Evolutionary conservation across 257 asterid species (phyloP), one percentile per base, ranked within the genome.

Genomic region (Handroanthus guayacan): DNA sequence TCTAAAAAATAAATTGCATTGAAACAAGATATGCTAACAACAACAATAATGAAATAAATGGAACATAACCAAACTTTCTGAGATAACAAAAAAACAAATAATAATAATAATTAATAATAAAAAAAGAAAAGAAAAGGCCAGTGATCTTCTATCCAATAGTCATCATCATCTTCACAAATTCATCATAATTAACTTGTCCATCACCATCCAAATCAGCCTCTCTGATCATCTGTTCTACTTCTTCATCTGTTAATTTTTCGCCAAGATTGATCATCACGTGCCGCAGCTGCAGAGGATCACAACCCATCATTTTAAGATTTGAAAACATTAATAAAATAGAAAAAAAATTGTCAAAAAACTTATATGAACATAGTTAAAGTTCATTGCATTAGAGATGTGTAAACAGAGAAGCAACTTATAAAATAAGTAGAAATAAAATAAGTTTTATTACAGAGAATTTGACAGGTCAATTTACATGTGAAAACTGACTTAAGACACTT

Each of bases 171-270:
- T 83, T 86, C 66, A 83, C 90, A 77, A 86, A 86, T 25, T 86
- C 87, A 69, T 86, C 90, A 62, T 73, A 86, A 58, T 82, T 78
- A 67, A 86, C 87, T 78, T 83, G 90, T 31, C 90, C 90, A 79
- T 86, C 90, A 5, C 90, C 90, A 77, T 86, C 90, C 85, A 86
- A 79, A 79, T 86, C 90, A 56, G 90, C 90, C 80, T 83, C 90
- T 8, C 80, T 86, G 11, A 86, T 86, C 90, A 86, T 86, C 80
- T 86, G 90, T 12, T 83, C 85, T 0, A 83, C 87, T 20, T 86
- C 90, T 67, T 83, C 87, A 68, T 86, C 90, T 5, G 87, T 81
- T 73, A 86, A 68, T 25, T 86, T 86, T 56, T 86, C 90, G 39
- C 90, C 90, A 6, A 86, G 79, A 72, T 81, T 83, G 62, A 86